Evolutionary conservation across 495 filamentous ascomycete species (phyloP).

Genomic region (Talaromyces borbonicus): DNA sequence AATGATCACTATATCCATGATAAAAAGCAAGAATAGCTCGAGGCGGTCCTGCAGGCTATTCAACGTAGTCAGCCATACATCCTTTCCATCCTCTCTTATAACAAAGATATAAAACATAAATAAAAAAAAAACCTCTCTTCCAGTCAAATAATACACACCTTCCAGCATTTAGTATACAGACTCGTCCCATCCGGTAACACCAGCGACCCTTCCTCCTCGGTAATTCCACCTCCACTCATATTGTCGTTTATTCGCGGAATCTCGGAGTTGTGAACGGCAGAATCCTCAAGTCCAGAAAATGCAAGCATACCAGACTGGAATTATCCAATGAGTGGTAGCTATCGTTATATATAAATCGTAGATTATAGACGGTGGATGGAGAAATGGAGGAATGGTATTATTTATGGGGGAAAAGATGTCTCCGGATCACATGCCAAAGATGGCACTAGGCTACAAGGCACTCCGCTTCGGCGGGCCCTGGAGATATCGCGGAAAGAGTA

Average conservation of each 20-base stretch:
- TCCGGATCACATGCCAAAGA: too few species aligned
- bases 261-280: not conserved
- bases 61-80: not conserved
- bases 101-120: not conserved
- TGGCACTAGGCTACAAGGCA: too few species aligned
- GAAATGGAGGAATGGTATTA: too few species aligned
- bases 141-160: constrained; percentile 43
- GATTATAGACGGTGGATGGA: too few species aligned
- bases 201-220: constrained; percentile 26
- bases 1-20: constrained; percentile 85
- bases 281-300: constrained; percentile 5
- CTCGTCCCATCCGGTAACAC: constrained; percentile 39
- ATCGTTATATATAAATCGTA: too few species aligned
- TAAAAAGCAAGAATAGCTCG: constrained; percentile 66
- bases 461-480: too few species aligned
- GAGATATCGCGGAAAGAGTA: too few species aligned
- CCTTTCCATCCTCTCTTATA: too few species aligned
- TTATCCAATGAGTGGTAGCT: too few species aligned
- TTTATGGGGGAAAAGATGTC: too few species aligned
- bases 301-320: constrained; percentile 5
- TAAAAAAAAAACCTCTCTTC: too few species aligned
- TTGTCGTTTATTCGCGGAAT: not conserved
- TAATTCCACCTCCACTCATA: constrained; percentile 5
- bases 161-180: constrained; percentile 82
- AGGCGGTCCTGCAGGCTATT: constrained; percentile 34